Evolutionary conservation across 306 rosid species (phyloP), one percentile per base, ranked within the genome.

Genomic region (Vicia villosa): DNA sequence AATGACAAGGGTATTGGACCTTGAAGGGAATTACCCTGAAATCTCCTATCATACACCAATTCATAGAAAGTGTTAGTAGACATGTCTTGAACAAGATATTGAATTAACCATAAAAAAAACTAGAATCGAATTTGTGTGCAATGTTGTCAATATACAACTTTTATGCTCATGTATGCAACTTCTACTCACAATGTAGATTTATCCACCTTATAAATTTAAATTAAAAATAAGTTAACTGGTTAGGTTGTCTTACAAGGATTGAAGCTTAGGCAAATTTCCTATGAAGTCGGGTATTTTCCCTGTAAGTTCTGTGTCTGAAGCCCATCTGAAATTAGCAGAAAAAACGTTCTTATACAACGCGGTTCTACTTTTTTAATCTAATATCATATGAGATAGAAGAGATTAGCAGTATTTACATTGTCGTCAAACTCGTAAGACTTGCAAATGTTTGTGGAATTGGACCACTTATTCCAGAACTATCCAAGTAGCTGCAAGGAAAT

Each of bases 21-120:
- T 73, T 78, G 71, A 20, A 92, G 89, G 64, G 91, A 82, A 83
- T 92, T 92, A 12, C 98, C 98, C 72, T 92, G 85, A 77, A 92
- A 62, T 79, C 87, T 86, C 96, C 98, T 92, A 28, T 20, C 41
- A 75, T 40, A 41, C 50, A 77, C 8, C 64, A 63, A 36, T 60
- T 21, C 70, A 43, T 1, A 54, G 61, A 65, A 61, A 10, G 8
- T 30, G 69, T 69, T 56, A 80, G 59, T 59, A 45, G 30, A 63
- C 0, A 54, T 24, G 36, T 69, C 3, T 36, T 5, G 16, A 58
- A 56, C 9, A 26, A 20, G 56, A 46, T 14, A 56, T 11, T 34
- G 8, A 28, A 65, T 15, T 22, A 66, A 41, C 10, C 5, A 40
- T 11, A 17, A 17, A 1, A 1, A 17, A 17, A 38, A 60, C 7